Conservation (phyloP, 768 basidiomycete species). For the Zangia roseola region DNA sequence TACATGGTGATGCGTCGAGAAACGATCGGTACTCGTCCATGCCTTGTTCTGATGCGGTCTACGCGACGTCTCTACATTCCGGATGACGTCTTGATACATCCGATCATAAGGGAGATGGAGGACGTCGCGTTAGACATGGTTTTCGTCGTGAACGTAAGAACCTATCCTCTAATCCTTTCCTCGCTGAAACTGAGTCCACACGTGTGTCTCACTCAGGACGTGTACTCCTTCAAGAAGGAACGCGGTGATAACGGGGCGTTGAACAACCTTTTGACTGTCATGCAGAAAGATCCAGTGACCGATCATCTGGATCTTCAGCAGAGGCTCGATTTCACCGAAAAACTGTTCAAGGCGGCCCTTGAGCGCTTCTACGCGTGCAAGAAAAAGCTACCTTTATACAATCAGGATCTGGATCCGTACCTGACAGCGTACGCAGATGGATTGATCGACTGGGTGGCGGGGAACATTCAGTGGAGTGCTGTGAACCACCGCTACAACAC, state of each 20-base stretch:
- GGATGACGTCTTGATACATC: conserved; percentile 19
- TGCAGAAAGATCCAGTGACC: conserved; percentile 24
- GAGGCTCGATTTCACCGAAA: conserved; percentile 20
- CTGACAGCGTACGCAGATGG: conserved; percentile 25
- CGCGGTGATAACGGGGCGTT: conserved; percentile 26
- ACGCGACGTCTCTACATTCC: conserved; percentile 26
- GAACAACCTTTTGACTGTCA: conserved; percentile 29
- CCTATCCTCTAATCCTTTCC: background rate
- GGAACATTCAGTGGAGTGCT: conserved; percentile 29
- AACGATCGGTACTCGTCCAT: conserved; percentile 29
- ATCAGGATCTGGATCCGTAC: conserved; percentile 14
- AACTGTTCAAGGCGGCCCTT: conserved; percentile 21
- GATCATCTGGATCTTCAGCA: conserved; percentile 24
- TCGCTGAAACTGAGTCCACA: background rate
- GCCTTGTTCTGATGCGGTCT: conserved; percentile 30
- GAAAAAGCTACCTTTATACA: conserved; percentile 18
- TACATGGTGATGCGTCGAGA: conserved; percentile 31
- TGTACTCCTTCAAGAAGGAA: conserved; percentile 33
- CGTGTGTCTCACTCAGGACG: conserved; percentile 14
- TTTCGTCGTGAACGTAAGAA: conserved; percentile 25
- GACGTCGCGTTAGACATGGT: conserved; percentile 26
- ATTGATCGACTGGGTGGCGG: conserved; percentile 24
- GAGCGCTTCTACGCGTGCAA: conserved; percentile 23
- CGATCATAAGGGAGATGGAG: conserved; percentile 28
- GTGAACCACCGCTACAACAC: conserved; percentile 28